Conservation (phyloP, 768 basidiomycete species). For the Rhodocollybia butyracea region DNA sequence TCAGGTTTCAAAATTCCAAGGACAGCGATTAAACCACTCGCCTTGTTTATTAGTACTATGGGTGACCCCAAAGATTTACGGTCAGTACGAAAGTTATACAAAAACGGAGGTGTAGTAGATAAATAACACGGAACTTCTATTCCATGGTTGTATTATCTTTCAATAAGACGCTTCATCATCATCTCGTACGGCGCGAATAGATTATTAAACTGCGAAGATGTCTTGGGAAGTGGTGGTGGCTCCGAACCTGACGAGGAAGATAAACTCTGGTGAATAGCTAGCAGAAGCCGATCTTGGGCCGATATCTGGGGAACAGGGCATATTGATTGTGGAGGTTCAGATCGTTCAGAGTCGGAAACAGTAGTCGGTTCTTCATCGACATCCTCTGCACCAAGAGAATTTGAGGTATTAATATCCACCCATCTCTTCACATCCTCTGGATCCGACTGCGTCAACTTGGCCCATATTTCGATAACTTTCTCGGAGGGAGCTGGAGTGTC, state of each 20-base stretch:
- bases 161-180: conserved; percentile 1
- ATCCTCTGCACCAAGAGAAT: too few species aligned
- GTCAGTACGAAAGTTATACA: too few species aligned
- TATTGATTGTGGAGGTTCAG: background rate
- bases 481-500: background rate
- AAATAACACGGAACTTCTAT: too few species aligned
- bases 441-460: background rate
- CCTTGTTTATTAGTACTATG: too few species aligned
- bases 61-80: too few species aligned
- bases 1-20: too few species aligned
- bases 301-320: too few species aligned
- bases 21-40: too few species aligned
- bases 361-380: too few species aligned
- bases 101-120: too few species aligned
- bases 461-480: background rate
- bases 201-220: background rate
- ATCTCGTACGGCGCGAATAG: background rate
- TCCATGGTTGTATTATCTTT: background rate
- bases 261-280: background rate
- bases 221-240: background rate
- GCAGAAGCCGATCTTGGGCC: background rate
- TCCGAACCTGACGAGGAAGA: background rate
- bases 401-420: too few species aligned
- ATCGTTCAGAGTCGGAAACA: background rate
- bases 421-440: background rate